Percentiles rank a stretch among this genome's conserved stretches.
Evolutionary conservation across 1,284 basidiomycete species (phyloP).

Genomic region (Rhizopogon parksii): DNA sequence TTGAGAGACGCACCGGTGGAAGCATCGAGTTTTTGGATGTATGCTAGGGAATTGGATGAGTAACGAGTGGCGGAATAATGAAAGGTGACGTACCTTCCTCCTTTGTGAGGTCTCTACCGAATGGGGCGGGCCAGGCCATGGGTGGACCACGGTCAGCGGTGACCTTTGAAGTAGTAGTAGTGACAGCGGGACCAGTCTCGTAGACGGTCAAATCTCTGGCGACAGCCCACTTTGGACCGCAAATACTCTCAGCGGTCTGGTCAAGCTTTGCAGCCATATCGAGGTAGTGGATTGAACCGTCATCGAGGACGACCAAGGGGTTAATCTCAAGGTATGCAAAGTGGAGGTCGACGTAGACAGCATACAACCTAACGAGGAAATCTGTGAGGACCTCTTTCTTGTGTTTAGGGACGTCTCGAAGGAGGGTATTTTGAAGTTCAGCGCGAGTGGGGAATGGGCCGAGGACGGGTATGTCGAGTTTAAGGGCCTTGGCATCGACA

Average conservation of each 20-base stretch:
- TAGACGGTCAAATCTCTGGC: constrained; percentile 85
- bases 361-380: constrained; percentile 93
- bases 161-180: constrained; percentile 41
- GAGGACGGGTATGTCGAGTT: constrained; percentile 76
- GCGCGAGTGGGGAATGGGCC: constrained; percentile 76
- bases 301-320: constrained; percentile 93
- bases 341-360: constrained; percentile 95
- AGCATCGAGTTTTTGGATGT: constrained; percentile 96
- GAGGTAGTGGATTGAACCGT: constrained; percentile 85
- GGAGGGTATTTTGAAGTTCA: constrained; percentile 67
- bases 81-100: constrained; percentile 54
- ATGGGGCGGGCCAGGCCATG: constrained; percentile 97
- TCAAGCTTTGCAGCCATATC: constrained; percentile 99
- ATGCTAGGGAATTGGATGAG: constrained; percentile 43
- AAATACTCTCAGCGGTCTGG: constrained; percentile 96
- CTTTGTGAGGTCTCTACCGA: constrained; percentile 96
- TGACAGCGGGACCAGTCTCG: constrained; percentile 41
- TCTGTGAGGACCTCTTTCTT: constrained; percentile 88
- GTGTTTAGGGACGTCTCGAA: constrained; percentile 40
- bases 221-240: constrained; percentile 98
- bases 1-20: constrained; percentile 98
- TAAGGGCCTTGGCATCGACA: constrained; percentile 95
- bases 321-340: constrained; percentile 99
- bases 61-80: not conserved
- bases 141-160: constrained; percentile 92